Evolutionary conservation across 1,139 yeast genomes (phyloP).

Genomic region (Yamadazyma spencermartinsiae): DNA sequence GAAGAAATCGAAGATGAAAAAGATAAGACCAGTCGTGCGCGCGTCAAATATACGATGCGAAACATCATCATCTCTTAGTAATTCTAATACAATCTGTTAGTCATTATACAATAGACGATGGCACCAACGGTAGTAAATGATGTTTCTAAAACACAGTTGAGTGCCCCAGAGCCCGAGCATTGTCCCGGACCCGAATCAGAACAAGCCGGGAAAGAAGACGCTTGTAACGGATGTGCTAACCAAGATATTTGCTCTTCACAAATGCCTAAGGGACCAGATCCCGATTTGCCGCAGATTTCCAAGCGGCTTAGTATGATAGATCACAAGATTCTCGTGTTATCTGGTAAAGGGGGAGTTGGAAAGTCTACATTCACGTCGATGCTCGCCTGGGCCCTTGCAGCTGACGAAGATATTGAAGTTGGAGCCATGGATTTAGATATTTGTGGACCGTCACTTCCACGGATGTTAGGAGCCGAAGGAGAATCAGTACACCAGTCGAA

Average conservation of each 20-base stretch:
- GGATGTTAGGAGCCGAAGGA: constrained; percentile 90
- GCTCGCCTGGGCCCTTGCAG: constrained; percentile 94
- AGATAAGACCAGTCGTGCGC: no score
- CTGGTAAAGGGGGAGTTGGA: constrained; percentile 79
- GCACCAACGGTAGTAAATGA: constrained; percentile 23
- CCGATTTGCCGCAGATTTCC: constrained; percentile 81
- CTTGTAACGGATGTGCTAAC: constrained; percentile 94
- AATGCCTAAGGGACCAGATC: constrained; percentile 93
- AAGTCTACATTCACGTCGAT: constrained; percentile 93
- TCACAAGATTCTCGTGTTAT: constrained; percentile 82
- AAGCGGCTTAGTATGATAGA: constrained; percentile 64
- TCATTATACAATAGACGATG: constrained; percentile 15
- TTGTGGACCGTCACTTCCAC: constrained; percentile 95
- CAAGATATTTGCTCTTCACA: constrained; percentile 81
- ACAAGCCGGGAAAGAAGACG: constrained; percentile 88
- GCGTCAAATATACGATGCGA: background rate
- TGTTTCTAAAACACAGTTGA: constrained; percentile 24
- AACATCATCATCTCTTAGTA: background rate
- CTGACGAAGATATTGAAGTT: constrained; percentile 81
- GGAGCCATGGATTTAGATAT: constrained; percentile 98
- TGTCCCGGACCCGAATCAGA: constrained; percentile 99
- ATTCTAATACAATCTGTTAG: background rate
- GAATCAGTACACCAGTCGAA: constrained; percentile 87
- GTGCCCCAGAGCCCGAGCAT: constrained; percentile 83
- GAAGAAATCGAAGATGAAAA: no score